Conservation (phyloP, 106 monocot species). For the Phalaenopsis equestris region DNA sequence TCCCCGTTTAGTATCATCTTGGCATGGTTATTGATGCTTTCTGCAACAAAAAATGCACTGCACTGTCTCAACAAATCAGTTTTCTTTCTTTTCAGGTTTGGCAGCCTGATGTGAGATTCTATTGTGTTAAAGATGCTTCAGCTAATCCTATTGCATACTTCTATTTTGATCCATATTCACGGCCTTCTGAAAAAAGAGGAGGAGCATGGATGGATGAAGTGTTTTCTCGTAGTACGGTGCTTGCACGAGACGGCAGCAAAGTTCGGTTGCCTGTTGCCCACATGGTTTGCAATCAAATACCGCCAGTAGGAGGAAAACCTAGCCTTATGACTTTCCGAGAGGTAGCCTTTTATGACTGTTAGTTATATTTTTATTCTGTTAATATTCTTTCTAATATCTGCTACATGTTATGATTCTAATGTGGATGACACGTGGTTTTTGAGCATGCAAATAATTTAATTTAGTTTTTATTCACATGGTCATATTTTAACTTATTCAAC, state of each 20-base stretch:
- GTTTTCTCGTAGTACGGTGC: conserved; percentile 74
- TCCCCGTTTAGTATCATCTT: neutral
- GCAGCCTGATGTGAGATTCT: conserved; percentile 85
- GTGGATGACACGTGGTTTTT: neutral
- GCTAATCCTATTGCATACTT: conserved; percentile 82
- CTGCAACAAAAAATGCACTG: neutral
- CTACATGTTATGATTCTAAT: neutral
- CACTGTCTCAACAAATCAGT: neutral
- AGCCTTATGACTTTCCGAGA: conserved; percentile 99
- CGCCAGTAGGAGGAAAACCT: conserved; percentile 91
- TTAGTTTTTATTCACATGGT: too few relatives aligned
- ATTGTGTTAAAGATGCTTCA: conserved; percentile 85
- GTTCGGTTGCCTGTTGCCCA: conserved; percentile 88
- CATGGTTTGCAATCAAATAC: conserved; percentile 96
- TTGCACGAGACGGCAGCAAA: conserved; percentile 61
- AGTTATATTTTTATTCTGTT: neutral
- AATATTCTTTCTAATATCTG: neutral
- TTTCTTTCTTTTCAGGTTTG: conserved; percentile 51
- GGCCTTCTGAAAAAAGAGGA: conserved; percentile 95
- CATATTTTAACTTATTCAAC: too few relatives aligned
- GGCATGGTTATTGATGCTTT: neutral
- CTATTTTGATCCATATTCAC: conserved; percentile 98
- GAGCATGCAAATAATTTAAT: neutral
- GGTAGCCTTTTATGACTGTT: conserved; percentile 24
- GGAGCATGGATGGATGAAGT: conserved; percentile 99